A percentile compares a stretch with the other conserved stretches of the same genome.
phyloP scores from a whole-genome alignment of 2,329 filamentous ascomycete species.

The Polytolypa hystricis region DNA sequence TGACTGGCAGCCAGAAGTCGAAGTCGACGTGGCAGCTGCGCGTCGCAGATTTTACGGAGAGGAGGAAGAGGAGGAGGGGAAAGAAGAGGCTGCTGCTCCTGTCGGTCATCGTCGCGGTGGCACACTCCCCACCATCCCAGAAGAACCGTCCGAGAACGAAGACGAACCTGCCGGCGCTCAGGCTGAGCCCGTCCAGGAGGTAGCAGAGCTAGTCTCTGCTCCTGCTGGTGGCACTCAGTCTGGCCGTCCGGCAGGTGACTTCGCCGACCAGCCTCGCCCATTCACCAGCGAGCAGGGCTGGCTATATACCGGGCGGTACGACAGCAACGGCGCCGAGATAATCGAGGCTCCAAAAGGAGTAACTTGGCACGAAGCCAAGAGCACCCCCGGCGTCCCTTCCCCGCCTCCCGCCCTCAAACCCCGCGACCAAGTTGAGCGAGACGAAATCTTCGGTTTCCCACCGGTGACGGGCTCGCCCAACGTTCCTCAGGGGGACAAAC shows the following conservation, averaged over 20 bases:
- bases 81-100: too few species aligned
- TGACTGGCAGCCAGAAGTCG: constrained; percentile 11
- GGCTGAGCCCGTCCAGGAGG: too few species aligned
- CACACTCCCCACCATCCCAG: too few species aligned
- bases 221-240: background rate
- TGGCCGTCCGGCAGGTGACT: constrained; percentile 11
- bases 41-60: constrained; percentile 8
- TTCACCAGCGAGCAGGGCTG: constrained; percentile 22
- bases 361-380: constrained; percentile 17
- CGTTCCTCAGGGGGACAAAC: constrained; percentile 12
- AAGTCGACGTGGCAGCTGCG: constrained; percentile 10
- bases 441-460: constrained; percentile 23
- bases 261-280: constrained; percentile 12
- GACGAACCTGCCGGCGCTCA: too few species aligned
- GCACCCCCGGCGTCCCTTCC: constrained; percentile 16
- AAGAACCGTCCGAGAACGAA: too few species aligned
- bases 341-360: constrained; percentile 16
- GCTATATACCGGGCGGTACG: constrained; percentile 20
- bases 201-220: too few species aligned
- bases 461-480: constrained; percentile 22
- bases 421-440: constrained; percentile 18
- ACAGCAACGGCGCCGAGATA: constrained; percentile 20
- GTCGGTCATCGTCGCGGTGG: too few species aligned
- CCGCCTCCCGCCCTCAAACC: constrained; percentile 20
- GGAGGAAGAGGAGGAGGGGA: too few species aligned